Conservation (phyloP, 805 yeast species). For the Candida mattraensis region DNA sequence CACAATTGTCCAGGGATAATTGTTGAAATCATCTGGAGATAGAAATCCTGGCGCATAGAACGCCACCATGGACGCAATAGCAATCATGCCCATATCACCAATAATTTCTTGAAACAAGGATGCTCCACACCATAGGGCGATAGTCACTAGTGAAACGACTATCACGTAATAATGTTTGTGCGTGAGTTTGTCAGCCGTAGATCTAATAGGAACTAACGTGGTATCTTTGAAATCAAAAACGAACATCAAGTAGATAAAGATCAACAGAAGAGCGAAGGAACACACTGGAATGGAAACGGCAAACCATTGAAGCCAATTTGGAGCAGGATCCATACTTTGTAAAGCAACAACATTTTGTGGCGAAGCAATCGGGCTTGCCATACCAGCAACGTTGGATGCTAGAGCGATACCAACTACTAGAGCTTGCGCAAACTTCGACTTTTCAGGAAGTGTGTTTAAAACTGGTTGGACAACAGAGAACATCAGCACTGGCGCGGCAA, state of each 20-base stretch:
- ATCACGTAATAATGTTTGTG: slow-evolving; percentile 74
- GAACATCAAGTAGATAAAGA: slow-evolving; percentile 72
- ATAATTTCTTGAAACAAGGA: slow-evolving; percentile 67
- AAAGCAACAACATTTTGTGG: slow-evolving; percentile 95
- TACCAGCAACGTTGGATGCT: slow-evolving; percentile 93
- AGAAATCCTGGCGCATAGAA: slow-evolving; percentile 89
- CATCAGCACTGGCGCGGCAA: slow-evolving; percentile 95
- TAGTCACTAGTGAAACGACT: slow-evolving; percentile 66
- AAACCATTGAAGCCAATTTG: slow-evolving; percentile 94
- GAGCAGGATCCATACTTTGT: slow-evolving; percentile 80
- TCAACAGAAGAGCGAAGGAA: slow-evolving; percentile 54
- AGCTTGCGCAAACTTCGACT: slow-evolving; percentile 76
- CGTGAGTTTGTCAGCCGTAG: slow-evolving; percentile 65
- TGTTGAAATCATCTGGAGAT: slow-evolving; percentile 88
- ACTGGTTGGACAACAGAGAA: slow-evolving; percentile 90
- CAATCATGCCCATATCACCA: slow-evolving; percentile 97
- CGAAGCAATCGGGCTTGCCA: slow-evolving; percentile 96
- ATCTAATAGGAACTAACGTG: slow-evolving; percentile 58
- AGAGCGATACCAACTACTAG: slow-evolving; percentile 88
- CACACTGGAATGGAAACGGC: slow-evolving; percentile 82
- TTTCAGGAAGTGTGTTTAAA: slow-evolving; percentile 76
- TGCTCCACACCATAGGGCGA: slow-evolving; percentile 86
- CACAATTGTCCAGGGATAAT: slow-evolving; percentile 95
- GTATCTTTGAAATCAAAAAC: slow-evolving; percentile 52
- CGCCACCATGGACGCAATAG: slow-evolving; percentile 85